Conservation (phyloP, 108 stramenopile genomes). For the Pelagomonas calceolata region DNA sequence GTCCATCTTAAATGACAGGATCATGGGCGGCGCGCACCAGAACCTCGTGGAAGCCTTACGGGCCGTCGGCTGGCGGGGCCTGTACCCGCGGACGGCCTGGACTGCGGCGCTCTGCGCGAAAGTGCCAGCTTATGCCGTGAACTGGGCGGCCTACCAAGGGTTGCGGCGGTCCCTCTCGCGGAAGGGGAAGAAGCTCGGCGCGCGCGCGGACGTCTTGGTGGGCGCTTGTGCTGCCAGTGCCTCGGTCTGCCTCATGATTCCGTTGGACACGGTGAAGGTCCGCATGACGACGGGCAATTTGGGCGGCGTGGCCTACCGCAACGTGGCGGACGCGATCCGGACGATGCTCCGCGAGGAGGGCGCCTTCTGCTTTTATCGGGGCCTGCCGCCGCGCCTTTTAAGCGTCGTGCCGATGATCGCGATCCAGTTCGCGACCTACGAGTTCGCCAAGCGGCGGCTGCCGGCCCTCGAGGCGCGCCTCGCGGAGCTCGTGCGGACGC, state of each 20-base stretch:
- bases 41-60: slow-evolving; percentile 53
- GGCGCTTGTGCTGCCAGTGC: slow-evolving; percentile 81
- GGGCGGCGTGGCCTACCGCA: slow-evolving; percentile 54
- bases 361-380: slow-evolving; percentile 72
- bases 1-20: slow-evolving; percentile 89
- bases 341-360: slow-evolving; percentile 78
- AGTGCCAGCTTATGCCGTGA: neutral
- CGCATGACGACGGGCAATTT: slow-evolving; percentile 69
- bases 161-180: slow-evolving; percentile 57
- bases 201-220: slow-evolving; percentile 82
- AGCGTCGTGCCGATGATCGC: slow-evolving; percentile 97
- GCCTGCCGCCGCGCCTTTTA: slow-evolving; percentile 77
- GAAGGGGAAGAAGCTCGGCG: slow-evolving; percentile 49
- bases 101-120: neutral
- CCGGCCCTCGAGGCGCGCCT: slow-evolving; percentile 1
- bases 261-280: slow-evolving; percentile 93
- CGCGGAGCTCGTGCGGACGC: too few relatives aligned
- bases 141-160: neutral
- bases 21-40: slow-evolving; percentile 89
- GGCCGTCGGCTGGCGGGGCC: slow-evolving; percentile 7
- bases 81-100: neutral
- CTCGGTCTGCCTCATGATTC: slow-evolving; percentile 92
- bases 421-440: slow-evolving; percentile 88
- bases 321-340: slow-evolving; percentile 77
- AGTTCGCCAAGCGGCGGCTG: slow-evolving; percentile 20